Evolutionary conservation across 2,329 filamentous ascomycete genomes (phyloP).

Genomic region (Epichloe sibirici): DNA sequence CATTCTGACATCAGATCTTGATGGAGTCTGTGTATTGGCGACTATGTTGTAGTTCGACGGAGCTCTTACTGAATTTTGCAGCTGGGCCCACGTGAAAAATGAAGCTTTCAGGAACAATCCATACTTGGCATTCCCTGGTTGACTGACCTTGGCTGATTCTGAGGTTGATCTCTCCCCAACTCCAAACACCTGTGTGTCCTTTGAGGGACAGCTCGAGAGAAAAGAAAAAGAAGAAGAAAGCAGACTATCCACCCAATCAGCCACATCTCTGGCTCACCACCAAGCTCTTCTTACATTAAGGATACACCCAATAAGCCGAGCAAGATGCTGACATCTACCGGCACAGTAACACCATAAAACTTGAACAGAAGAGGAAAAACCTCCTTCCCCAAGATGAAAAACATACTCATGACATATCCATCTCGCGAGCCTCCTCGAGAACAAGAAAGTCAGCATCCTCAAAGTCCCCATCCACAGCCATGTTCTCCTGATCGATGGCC

Average conservation of each 20-base stretch:
- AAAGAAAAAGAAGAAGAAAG: background rate
- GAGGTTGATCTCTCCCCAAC: background rate
- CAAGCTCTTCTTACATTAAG: background rate
- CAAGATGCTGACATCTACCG: background rate
- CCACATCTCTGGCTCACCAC: background rate
- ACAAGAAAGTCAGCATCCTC: conserved; percentile 57
- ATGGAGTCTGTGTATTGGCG: too few species aligned
- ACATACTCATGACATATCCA: conserved; percentile 19
- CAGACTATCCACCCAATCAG: background rate
- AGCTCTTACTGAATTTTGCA: too few species aligned
- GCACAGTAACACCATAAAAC: background rate
- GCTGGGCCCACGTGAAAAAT: too few species aligned
- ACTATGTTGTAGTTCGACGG: too few species aligned
- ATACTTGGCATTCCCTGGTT: too few species aligned
- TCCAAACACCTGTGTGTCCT: background rate
- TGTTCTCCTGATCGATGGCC: conserved; percentile 34
- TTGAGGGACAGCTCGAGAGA: background rate
- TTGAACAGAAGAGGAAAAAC: background rate
- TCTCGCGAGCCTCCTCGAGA: conserved; percentile 27
- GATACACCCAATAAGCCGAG: background rate
- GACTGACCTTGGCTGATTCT: background rate
- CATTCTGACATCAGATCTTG: too few species aligned
- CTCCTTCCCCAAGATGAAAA: background rate
- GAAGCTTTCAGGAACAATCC: too few species aligned
- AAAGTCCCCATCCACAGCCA: conserved; percentile 42